Evolutionary conservation across 495 filamentous ascomycete species (phyloP).

Genomic region (Penicillium fimorum): DNA sequence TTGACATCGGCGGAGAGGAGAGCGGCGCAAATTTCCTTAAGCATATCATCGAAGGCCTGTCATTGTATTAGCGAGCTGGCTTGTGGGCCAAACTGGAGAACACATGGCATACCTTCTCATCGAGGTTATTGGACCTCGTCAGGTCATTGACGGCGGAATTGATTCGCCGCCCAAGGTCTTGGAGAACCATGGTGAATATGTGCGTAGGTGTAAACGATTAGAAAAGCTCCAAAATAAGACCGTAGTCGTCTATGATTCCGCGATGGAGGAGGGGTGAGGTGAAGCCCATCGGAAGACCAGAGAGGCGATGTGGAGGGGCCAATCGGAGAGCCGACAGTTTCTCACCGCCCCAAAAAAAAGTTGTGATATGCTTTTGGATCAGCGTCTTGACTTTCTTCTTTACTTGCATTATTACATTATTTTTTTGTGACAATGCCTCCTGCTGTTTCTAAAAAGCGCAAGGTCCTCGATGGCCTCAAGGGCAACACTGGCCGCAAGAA

Average conservation of each 20-base stretch:
- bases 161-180: constrained; percentile 97
- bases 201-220: constrained; percentile 2
- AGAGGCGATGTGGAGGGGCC: constrained; percentile 33
- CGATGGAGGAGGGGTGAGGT: constrained; percentile 26
- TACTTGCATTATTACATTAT: constrained; percentile 12
- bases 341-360: constrained; percentile 39
- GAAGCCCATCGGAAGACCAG: constrained; percentile 24
- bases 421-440: constrained; percentile 37
- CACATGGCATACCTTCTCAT: constrained; percentile 74
- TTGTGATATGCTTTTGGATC: constrained; percentile 19
- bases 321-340: constrained; percentile 35
- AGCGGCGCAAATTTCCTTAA: constrained; percentile 94
- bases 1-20: constrained; percentile 96
- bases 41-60: constrained; percentile 94
- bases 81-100: constrained; percentile 4
- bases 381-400: constrained; percentile 6
- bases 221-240: constrained; percentile 10
- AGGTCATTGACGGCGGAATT: constrained; percentile 94
- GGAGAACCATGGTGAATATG: constrained; percentile 77
- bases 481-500: constrained; percentile 55
- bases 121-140: constrained; percentile 84
- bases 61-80: constrained; percentile 13
- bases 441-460: constrained; percentile 55
- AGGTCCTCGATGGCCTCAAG: constrained; percentile 56
- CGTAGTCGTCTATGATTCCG: constrained; percentile 7